Percentiles rank a stretch among this genome's conserved stretches.
Evolutionary conservation across 306 rosid species (phyloP).

Genomic region (Fragaria iinumae): DNA sequence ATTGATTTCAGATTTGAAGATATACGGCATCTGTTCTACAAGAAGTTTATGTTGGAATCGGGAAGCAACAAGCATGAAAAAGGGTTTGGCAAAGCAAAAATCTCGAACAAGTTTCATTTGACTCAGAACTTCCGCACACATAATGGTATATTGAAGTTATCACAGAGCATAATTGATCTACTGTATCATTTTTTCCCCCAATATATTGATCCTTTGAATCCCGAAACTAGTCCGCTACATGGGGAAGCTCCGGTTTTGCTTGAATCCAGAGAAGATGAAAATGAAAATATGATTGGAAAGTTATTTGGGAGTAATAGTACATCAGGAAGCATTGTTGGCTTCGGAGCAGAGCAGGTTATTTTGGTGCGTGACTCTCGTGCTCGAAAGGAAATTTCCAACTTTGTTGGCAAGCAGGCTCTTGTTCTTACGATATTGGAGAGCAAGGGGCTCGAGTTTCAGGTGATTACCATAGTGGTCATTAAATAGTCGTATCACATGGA

Average conservation of each 20-base stretch:
- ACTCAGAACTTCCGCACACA: constrained; percentile 70
- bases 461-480: constrained; percentile 1
- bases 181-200: constrained; percentile 61
- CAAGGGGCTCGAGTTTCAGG: constrained; percentile 89
- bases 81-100: constrained; percentile 35
- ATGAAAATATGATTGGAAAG: constrained; percentile 37
- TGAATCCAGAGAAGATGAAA: constrained; percentile 37
- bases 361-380: constrained; percentile 62
- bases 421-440: constrained; percentile 67
- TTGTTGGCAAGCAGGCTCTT: constrained; percentile 66
- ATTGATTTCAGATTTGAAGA: constrained; percentile 69
- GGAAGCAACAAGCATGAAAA: constrained; percentile 9
- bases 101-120: constrained; percentile 47
- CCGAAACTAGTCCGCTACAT: constrained; percentile 57
- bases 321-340: constrained; percentile 47
- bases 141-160: constrained; percentile 56
- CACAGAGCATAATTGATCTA: constrained; percentile 62
- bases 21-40: constrained; percentile 57
- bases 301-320: constrained; percentile 51
- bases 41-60: constrained; percentile 46
- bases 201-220: constrained; percentile 54
- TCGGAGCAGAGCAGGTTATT: constrained; percentile 77
- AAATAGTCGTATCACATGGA: not conserved
- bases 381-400: constrained; percentile 36
- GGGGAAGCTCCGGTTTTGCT: constrained; percentile 66